Evolutionary conservation across 1,139 yeast genomes (phyloP), one percentile per base, ranked within the genome.

Genomic region (Candida sp.): DNA sequence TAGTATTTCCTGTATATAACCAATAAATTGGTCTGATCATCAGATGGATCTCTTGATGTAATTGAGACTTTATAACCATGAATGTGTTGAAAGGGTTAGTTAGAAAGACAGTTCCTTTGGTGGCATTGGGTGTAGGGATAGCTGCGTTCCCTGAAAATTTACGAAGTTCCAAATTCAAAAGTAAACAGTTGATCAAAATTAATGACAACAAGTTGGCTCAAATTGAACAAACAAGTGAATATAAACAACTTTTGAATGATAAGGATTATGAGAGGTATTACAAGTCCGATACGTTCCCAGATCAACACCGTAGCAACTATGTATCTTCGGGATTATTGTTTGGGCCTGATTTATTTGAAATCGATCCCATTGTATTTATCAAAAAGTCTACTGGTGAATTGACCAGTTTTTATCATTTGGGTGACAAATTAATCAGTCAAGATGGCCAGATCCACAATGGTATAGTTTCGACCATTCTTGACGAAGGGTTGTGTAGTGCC

Each of bases 401-500:
- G 45, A 73, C 73, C 4, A 79, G 82, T 5, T 82, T 86, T 56
- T 82, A 82, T 56, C 89, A 87, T 53, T 63, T 90, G 41, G 97
- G 97, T 0, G 61, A 69, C 4, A 73, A 76, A 38, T 63, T 91
- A 33, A 73, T 82, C 7, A 86, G 87, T 39, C 81, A 81, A 49
- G 86, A 81, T 46, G 89, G 89, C 0, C 80, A 81, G 43, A 78
- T 93, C 29, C 98, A 93, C 57, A 91, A 93, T 51, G 99, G 99
- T 0, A 73, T 91, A 4, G 66, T 91, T 2, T 81, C 97, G 1
- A 84, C 97, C 2, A 66, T 93, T 33, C 57, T 93, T 39, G 99
- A 93, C 61, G 99, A 93, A 60, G 84, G 87, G 0, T 70, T 93
- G 37, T 89, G 97, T 55, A 75, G 82, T 38, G 87, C 96, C 57